phyloP scores from a whole-genome alignment of 805 yeast genomes.

The Cyberlindnera petersonii region DNA sequence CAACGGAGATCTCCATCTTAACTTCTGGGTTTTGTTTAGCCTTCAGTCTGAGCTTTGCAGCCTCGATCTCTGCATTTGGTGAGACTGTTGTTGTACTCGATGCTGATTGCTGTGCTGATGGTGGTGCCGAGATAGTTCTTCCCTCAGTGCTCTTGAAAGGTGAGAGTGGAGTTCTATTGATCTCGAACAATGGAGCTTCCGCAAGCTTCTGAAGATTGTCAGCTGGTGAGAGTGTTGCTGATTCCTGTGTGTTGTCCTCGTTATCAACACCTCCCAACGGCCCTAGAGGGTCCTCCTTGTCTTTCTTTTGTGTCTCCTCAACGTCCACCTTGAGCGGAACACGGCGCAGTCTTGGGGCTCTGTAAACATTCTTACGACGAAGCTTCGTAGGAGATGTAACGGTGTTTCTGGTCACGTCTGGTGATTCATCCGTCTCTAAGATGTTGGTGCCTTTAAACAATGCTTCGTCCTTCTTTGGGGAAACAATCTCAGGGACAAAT shows the following conservation, averaged over 20 bases:
- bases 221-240: slow-evolving; percentile 29
- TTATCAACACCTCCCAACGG: slow-evolving; percentile 29
- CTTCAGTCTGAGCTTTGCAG: slow-evolving; percentile 10
- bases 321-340: slow-evolving; percentile 22
- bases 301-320: slow-evolving; percentile 1
- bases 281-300: slow-evolving; percentile 29
- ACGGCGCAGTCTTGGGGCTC: slow-evolving; percentile 45
- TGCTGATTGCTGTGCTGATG: background rate
- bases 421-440: slow-evolving; percentile 8
- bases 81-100: background rate
- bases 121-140: slow-evolving; percentile 3
- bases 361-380: slow-evolving; percentile 41
- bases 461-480: slow-evolving; percentile 31
- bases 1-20: slow-evolving; percentile 64
- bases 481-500: slow-evolving; percentile 15
- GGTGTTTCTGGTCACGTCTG: slow-evolving; percentile 5
- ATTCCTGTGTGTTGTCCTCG: no score
- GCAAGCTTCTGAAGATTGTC: slow-evolving; percentile 40
- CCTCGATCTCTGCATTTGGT: slow-evolving; percentile 9
- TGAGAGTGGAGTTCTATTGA: slow-evolving; percentile 30
- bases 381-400: slow-evolving; percentile 36
- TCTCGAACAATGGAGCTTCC: slow-evolving; percentile 52
- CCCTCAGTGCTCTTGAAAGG: slow-evolving; percentile 19
- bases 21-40: slow-evolving; percentile 15
- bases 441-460: slow-evolving; percentile 30